Base-by-base conservation (phyloP, 192 early-diverging fungal genomes). In the Coemansia sp. region DNA sequence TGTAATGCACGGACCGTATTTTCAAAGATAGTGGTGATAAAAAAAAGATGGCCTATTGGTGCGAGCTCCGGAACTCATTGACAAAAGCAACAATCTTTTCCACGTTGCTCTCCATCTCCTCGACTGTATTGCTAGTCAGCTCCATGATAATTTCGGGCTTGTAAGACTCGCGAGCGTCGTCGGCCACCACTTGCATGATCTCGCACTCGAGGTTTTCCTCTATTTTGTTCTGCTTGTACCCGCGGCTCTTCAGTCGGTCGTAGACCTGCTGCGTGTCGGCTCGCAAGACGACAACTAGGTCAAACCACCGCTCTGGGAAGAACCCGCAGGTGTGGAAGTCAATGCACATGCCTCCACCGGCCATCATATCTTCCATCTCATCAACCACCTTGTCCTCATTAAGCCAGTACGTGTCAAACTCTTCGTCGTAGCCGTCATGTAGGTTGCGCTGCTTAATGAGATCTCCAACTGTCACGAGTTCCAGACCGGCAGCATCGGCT, bases 221-320 rank as follows among this genome's bases (percentile, higher is more conserved):
- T 58, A 98, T 89, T 82, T 99, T 99, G 68, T 90, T 90, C 34
- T 79, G 71, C 66, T 87, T 85, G 76, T 99, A 96, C 43, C 89
- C 89, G 72, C 95, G 87, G 34, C 85, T 84, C 62, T 90, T 87
- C 71, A 99, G 86, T 31, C 97, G 89, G 62, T 88, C 88, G 68
- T 92, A 98, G 57, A 99, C 85, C 18, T 89, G 80, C 62, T 72
- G 75, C 57, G 92, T 99, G 63, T 92, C 89, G 0, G 94, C 87
- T 31, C 93, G 85, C 52, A 99, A 87, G 2, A 97, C 95, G 62
- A 99, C 87, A 6, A 99, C 93, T 31, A 99, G 87, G 72, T 99
- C 97, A 76, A 99, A 98, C 95, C 95, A 98, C 55, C 95, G 86
- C 87, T 99, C 95, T 2, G 97, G 97, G 73, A 99, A 99, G 65